These are phyloP conservation scores for Hypsizygus ulmarius DNA, from an alignment of 1,284 basidiomycete species.

Conservation along the genomic window DNA sequence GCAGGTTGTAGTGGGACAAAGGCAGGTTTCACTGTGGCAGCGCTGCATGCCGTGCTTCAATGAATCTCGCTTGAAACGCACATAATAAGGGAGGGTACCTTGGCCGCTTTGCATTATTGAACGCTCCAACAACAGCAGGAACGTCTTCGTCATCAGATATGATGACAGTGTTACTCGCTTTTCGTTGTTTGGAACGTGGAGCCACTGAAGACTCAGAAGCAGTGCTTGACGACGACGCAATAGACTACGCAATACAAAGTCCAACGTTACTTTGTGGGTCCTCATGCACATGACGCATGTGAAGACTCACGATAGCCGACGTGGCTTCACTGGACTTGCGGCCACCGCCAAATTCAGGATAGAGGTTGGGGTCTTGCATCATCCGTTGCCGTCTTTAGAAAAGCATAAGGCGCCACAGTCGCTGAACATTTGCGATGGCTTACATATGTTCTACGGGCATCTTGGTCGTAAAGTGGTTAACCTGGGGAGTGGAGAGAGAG, in stretches of 20 bases:
- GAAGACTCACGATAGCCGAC: conserved; percentile 25
- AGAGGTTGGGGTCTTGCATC: conserved; percentile 25
- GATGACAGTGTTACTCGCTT: conserved; percentile 17
- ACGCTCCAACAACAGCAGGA: background rate
- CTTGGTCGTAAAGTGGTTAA: background rate
- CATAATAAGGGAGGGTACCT: background rate
- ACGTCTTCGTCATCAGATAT: conserved; percentile 33
- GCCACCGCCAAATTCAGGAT: conserved; percentile 27
- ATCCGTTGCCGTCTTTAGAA: conserved; percentile 27
- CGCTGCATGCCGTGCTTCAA: background rate
- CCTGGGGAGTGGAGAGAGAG: background rate
- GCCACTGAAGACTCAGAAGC: conserved; percentile 17
- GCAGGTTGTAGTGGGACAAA: conserved; percentile 6
- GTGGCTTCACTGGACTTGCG: conserved; percentile 19
- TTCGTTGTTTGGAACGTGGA: conserved; percentile 12
- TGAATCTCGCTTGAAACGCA: background rate
- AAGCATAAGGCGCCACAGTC: background rate
- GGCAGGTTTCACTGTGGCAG: background rate
- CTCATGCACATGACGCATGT: conserved; percentile 3
- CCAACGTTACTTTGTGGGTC: background rate
- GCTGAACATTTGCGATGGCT: background rate
- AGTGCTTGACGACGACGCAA: conserved; percentile 24
- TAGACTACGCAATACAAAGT: conserved; percentile 17
- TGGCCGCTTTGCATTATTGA: conserved; percentile 4
- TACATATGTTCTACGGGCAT: conserved; percentile 35